Conservation (phyloP, 208 protist species). For the Trichomonas gallinae region DNA sequence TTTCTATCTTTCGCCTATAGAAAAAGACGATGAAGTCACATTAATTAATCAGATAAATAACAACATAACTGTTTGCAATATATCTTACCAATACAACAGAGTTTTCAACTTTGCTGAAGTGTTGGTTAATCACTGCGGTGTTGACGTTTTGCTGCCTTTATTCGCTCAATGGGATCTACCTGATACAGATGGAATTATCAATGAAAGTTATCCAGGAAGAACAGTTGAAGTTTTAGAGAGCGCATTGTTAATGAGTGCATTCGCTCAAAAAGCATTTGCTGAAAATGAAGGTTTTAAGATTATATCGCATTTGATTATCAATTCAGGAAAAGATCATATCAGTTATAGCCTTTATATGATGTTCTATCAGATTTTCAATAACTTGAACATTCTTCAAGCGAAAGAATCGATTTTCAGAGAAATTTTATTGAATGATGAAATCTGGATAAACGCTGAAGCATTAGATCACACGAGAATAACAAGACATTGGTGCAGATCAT, state of each 20-base stretch:
- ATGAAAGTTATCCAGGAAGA: neutral
- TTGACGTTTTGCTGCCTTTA: neutral
- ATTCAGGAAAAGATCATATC: neutral
- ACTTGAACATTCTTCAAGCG: neutral
- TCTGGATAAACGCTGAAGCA: neutral
- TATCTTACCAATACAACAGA: neutral
- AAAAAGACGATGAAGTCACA: neutral
- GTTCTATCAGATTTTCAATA: neutral
- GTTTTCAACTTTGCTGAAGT: neutral
- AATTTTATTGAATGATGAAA: neutral
- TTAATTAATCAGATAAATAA: no score
- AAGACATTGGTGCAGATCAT: neutral
- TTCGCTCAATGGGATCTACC: neutral
- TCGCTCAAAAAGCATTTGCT: neutral
- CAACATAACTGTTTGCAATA: neutral
- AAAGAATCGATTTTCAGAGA: neutral
- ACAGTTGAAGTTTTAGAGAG: neutral
- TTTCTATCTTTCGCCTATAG: neutral
- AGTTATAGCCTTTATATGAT: neutral
- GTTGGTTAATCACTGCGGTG: neutral
- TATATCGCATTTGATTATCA: neutral
- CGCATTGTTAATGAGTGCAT: neutral
- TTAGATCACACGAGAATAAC: neutral
- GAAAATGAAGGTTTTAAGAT: neutral
- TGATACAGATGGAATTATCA: neutral